These are phyloP conservation scores for Protomyces inouyei DNA, from an alignment of 1,139 yeast species.

Conservation along the genomic window DNA sequence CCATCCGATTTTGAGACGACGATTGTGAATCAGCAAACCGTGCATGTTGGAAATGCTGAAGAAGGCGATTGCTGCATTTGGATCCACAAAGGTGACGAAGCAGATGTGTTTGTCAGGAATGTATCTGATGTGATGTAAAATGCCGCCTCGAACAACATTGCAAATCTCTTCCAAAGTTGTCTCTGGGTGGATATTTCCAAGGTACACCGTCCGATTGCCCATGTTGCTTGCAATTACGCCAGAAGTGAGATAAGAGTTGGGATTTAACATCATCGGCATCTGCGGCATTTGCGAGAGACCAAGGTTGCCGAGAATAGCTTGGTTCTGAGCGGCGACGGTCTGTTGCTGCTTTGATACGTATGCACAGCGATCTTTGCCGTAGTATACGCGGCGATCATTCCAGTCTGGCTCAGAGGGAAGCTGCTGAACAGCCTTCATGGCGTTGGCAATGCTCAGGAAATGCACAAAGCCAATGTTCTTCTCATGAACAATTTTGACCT, in stretches of 20 bases:
- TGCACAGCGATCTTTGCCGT: slow-evolving; percentile 82
- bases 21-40: slow-evolving; percentile 72
- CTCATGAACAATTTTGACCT: slow-evolving; percentile 64
- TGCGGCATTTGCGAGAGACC: slow-evolving; percentile 1
- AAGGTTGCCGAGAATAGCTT: slow-evolving; percentile 9
- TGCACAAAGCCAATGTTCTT: slow-evolving; percentile 77
- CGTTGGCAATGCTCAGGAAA: slow-evolving; percentile 74
- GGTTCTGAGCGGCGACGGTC: slow-evolving; percentile 15
- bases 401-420: slow-evolving; percentile 55
- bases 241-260: background rate
- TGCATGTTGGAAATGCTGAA: slow-evolving; percentile 82
- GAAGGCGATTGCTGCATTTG: slow-evolving; percentile 89
- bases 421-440: slow-evolving; percentile 72
- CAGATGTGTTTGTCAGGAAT: slow-evolving; percentile 81
- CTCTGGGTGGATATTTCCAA: slow-evolving; percentile 81
- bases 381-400: slow-evolving; percentile 61
- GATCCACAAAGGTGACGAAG: slow-evolving; percentile 85
- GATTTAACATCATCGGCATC: background rate
- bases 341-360: slow-evolving; percentile 18
- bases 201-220: slow-evolving; percentile 86
- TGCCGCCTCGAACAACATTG: slow-evolving; percentile 89
- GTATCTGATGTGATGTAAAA: slow-evolving; percentile 57
- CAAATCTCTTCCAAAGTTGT: slow-evolving; percentile 88
- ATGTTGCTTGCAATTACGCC: slow-evolving; percentile 48
- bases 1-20: slow-evolving; percentile 88